Conservation (phyloP, 305 asterid genomes). For the Rubia occidens region DNA sequence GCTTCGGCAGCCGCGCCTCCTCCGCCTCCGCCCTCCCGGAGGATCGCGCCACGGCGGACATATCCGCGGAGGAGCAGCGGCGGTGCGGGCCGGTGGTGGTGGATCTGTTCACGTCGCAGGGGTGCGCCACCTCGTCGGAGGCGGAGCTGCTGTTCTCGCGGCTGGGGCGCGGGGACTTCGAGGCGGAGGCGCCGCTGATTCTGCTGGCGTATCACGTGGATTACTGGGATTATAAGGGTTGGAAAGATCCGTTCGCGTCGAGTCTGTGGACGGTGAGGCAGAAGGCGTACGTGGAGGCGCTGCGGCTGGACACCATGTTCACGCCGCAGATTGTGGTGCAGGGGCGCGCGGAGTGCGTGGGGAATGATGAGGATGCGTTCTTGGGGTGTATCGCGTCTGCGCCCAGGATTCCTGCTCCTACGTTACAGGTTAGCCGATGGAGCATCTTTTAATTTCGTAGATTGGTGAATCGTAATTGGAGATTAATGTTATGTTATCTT, state of each 20-base stretch:
- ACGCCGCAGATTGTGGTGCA: conserved; percentile 83
- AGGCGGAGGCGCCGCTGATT: conserved; percentile 46
- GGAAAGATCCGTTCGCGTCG: conserved; percentile 83
- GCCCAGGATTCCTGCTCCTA: conserved; percentile 46
- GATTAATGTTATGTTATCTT: too few species aligned
- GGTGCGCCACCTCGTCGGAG: conserved; percentile 76
- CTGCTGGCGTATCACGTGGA: conserved; percentile 76
- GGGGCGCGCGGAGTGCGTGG: conserved; percentile 61
- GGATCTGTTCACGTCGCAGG: conserved; percentile 88
- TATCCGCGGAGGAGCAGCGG: conserved; percentile 49
- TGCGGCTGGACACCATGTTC: conserved; percentile 59
- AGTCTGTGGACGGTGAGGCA: conserved; percentile 82
- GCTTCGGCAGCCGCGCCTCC: conserved; percentile 40
- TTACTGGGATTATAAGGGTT: conserved; percentile 81
- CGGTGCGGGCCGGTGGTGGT: conserved; percentile 61
- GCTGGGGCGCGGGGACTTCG: conserved; percentile 82
- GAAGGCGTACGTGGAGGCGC: conserved; percentile 69
- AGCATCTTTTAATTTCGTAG: too few species aligned
- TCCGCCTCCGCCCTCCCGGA: conserved; percentile 9
- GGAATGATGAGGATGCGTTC: conserved; percentile 43
- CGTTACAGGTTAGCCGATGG: conserved; percentile 52
- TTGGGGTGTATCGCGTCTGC: conserved; percentile 51
- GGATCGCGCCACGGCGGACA: conserved; percentile 37
- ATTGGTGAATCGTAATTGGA: background rate
- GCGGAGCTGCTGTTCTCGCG: conserved; percentile 82